Evolutionary conservation across 1,284 basidiomycete genomes (phyloP).

Genomic region (Austropuccinia psidii): DNA sequence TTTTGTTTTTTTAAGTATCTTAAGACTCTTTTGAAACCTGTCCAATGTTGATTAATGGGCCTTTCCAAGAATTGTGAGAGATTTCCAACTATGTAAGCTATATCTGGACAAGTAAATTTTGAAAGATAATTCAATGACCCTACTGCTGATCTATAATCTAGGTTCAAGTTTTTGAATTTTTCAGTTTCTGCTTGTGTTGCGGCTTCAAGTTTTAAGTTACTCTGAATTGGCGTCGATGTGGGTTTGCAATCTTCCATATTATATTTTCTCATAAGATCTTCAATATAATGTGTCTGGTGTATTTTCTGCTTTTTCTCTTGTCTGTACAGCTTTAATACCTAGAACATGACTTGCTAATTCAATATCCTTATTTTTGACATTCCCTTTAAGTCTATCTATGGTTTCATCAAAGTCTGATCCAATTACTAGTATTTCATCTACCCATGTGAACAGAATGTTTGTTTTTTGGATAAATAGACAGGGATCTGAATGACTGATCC

Average conservation of each 20-base stretch:
- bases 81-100: constrained; percentile 23
- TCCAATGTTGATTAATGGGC: constrained; percentile 4
- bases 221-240: constrained; percentile 19
- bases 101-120: constrained; percentile 30
- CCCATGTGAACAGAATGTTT: constrained; percentile 12
- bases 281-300: constrained; percentile 1
- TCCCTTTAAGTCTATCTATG: neutral
- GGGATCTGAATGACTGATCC: neutral
- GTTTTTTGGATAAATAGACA: neutral
- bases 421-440: constrained; percentile 19
- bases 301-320: neutral
- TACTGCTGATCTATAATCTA: constrained; percentile 22
- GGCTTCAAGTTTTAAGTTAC: constrained; percentile 19
- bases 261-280: constrained; percentile 2
- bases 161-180: neutral
- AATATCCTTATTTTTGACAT: constrained; percentile 29
- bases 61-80: constrained; percentile 28
- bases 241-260: constrained; percentile 18
- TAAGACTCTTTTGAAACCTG: constrained; percentile 13
- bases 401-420: neutral
- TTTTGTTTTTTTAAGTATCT: constrained; percentile 26
- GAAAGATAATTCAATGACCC: constrained; percentile 20
- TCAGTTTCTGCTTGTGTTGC: constrained; percentile 8
- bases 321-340: constrained; percentile 10
- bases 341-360: constrained; percentile 13